Percentiles rank a stretch among this genome's conserved stretches.
Evolutionary conservation across 1,139 yeast species (phyloP).

Genomic region (Sugiyamaella japonica): DNA sequence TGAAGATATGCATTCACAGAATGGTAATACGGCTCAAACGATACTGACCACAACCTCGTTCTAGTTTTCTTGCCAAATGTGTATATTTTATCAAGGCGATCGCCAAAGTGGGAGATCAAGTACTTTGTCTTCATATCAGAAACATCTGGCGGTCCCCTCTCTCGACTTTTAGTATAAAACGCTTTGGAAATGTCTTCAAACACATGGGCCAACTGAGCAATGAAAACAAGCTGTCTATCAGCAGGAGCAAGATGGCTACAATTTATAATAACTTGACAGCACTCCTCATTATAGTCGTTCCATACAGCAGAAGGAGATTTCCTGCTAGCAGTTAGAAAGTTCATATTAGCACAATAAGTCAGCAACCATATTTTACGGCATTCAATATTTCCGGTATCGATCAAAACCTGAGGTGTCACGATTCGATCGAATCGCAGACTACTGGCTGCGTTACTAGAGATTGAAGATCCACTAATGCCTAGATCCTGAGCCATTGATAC

Average conservation of each 20-base stretch:
- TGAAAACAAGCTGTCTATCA: constrained; percentile 49
- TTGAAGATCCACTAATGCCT: constrained; percentile 56
- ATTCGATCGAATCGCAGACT: constrained; percentile 37
- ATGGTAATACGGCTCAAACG: constrained; percentile 39
- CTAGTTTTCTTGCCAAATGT: constrained; percentile 16
- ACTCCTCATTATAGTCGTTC: constrained; percentile 63
- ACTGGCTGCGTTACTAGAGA: constrained; percentile 10
- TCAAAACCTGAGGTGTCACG: constrained; percentile 41
- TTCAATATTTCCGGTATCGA: constrained; percentile 38
- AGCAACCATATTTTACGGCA: constrained; percentile 40
- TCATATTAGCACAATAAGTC: constrained; percentile 36
- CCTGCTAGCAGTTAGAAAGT: constrained; percentile 36
- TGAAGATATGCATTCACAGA: constrained; percentile 75
- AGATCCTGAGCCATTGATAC: constrained; percentile 73
- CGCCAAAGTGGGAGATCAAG: constrained; percentile 32
- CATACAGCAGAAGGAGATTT: constrained; percentile 37
- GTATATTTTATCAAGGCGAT: constrained; percentile 22
- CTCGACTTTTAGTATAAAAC: constrained; percentile 31
- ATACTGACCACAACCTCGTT: not conserved
- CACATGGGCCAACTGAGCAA: constrained; percentile 59
- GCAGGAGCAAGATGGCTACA: constrained; percentile 32
- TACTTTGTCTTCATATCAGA: constrained; percentile 31
- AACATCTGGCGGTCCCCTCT: constrained; percentile 35
- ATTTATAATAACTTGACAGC: constrained; percentile 52
- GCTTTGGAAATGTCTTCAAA: constrained; percentile 55